Base-by-base conservation (phyloP, 2,329 filamentous ascomycete species). In the Macrophomina phaseolina region DNA sequence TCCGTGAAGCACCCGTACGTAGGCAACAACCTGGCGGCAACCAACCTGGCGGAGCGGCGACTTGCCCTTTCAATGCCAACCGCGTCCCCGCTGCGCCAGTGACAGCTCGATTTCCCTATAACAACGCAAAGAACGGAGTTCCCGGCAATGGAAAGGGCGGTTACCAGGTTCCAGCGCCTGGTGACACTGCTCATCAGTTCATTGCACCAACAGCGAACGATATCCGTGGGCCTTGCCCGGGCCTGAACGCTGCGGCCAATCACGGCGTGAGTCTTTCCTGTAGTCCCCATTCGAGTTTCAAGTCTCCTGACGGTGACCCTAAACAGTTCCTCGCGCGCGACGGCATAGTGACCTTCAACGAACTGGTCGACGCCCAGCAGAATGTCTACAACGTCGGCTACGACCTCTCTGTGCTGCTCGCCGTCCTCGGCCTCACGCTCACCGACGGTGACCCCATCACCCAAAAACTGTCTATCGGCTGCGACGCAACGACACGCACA, bases 361-460 rank as follows among this genome's bases (percentile, higher is more conserved):
- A 82, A 70, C 75, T 82, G n/a, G 79, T 82, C 55, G 79, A 81
- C 68, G 80, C 80, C 38, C 78, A 81, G 55, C 80, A 82, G 70
- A 82, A 83, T 58, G 67, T 82, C 32, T 83, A 81, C 73, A 82
- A 82, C 45, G 77, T 82, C 28, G 79, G 75, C 56, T 81, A 79
- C 61, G 80, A 81, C 67, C 73, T 82, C 30, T 77, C 80, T 8
- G 73, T 74, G 34, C 70, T 80, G 12, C 75, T 82, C 11, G 80
- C 81, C 3, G 71, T 76, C 7, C 75, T 81, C 7, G 79, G 79
- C 63, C 73, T 83, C 5, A 73, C 73, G 12, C 69, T 78, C 4
- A 76, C 76, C 40, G 80, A 81, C 60, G 81, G 81, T 23, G 81
- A 82, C 65, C 60, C 78, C 3, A 71, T 79, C 32, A 82, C 80